A percentile compares a stretch with the other conserved stretches of the same genome.
phyloP scores from a whole-genome alignment of 2,329 filamentous ascomycete genomes.

The Fusarium sterilihyphosum region DNA sequence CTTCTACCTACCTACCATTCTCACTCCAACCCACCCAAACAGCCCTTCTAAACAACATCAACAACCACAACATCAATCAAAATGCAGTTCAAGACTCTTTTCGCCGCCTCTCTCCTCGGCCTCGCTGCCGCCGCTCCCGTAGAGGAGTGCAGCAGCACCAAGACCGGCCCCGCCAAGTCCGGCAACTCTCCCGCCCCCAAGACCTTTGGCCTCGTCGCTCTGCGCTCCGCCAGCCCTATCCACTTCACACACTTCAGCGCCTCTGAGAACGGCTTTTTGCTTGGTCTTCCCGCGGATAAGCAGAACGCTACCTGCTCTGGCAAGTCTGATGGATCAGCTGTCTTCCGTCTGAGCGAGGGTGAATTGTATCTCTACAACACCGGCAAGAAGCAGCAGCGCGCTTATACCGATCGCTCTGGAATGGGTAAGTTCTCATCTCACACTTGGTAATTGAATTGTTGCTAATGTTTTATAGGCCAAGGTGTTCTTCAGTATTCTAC shows the following conservation, averaged over 20 bases:
- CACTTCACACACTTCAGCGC: constrained; percentile 60
- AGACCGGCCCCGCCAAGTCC: constrained; percentile 23
- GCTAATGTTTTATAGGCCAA: constrained; percentile 51
- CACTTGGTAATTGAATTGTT: accelerated
- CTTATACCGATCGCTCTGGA: constrained; percentile 66
- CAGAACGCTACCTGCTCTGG: constrained; percentile 62
- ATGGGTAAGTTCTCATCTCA: constrained; percentile 57
- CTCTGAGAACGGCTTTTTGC: constrained; percentile 53
- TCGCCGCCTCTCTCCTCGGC: constrained; percentile 26
- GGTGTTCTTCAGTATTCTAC: constrained; percentile 64
- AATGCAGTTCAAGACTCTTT: constrained; percentile 42
- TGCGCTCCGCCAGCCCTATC: constrained; percentile 59
- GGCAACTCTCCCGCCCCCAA: background rate
- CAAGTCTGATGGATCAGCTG: constrained; percentile 53
- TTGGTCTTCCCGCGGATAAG: constrained; percentile 48
- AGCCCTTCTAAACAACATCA: background rate
- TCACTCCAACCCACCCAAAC: background rate
- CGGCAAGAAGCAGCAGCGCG: constrained; percentile 55
- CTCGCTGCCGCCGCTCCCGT: constrained; percentile 20
- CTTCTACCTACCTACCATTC: background rate
- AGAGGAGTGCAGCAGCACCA: background rate
- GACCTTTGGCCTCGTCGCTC: constrained; percentile 59
- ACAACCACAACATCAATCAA: constrained; percentile 1
- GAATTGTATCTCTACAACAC: constrained; percentile 58
- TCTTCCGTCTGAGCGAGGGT: constrained; percentile 56